Evolutionary conservation across 2,329 filamentous ascomycete species (phyloP).

Genomic region (Fusarium sp.): DNA sequence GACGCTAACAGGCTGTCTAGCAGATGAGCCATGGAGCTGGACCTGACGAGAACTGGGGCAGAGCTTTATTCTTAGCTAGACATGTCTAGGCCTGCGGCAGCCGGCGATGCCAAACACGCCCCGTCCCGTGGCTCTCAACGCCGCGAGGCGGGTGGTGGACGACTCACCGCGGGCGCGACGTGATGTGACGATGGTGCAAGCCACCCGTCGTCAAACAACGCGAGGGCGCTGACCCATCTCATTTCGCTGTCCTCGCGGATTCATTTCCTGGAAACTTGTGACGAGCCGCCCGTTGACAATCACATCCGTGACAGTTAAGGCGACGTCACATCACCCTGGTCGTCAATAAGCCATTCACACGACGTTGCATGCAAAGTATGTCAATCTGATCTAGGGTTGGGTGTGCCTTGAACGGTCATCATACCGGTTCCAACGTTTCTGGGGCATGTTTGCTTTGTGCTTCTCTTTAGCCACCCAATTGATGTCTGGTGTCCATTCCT

Average conservation of each 20-base stretch:
- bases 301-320: conserved; percentile 10
- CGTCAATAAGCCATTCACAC: conserved; percentile 19
- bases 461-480: background rate
- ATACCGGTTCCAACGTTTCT: conserved; percentile 16
- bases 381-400: conserved; percentile 10
- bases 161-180: conserved; percentile 18
- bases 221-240: conserved; percentile 30
- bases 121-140: conserved; percentile 32
- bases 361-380: conserved; percentile 17
- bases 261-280: conserved; percentile 41
- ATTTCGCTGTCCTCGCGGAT: conserved; percentile 39
- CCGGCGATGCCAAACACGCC: conserved; percentile 33
- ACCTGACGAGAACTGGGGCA: conserved; percentile 19
- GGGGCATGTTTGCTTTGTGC: conserved; percentile 16
- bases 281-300: conserved; percentile 21
- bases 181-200: conserved; percentile 38
- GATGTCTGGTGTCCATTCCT: background rate
- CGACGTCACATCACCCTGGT: conserved; percentile 37
- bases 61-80: conserved; percentile 18
- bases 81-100: conserved; percentile 21
- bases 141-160: conserved; percentile 19
- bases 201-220: conserved; percentile 22
- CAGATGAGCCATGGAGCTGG: conserved; percentile 10
- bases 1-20: conserved; percentile 10
- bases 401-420: conserved; percentile 2